Evolutionary conservation across 257 asterid species (phyloP).

Genomic region (Rhazya stricta): DNA sequence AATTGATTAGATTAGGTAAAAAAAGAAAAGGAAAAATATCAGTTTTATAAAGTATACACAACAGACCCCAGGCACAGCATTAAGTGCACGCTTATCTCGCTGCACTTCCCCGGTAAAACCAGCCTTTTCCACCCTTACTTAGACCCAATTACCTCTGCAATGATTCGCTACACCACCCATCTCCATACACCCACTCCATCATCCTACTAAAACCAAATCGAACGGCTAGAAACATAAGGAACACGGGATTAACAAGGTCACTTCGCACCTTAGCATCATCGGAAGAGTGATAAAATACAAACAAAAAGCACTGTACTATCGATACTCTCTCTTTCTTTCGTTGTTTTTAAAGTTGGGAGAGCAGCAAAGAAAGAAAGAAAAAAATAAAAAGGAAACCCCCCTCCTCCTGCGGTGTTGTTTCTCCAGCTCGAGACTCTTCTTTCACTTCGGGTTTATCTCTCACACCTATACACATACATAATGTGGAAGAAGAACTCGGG

Average conservation of each 20-base stretch:
- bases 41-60: too few species aligned
- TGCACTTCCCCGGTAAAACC: too few species aligned
- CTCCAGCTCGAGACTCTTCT: slow-evolving; percentile 14
- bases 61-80: too few species aligned
- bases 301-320: slow-evolving; percentile 11
- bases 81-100: too few species aligned
- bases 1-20: too few species aligned
- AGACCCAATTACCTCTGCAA: neutral
- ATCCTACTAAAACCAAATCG: neutral
- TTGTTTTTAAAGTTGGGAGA: slow-evolving; percentile 5
- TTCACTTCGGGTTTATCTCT: slow-evolving; percentile 9
- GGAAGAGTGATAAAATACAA: too few species aligned
- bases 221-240: neutral
- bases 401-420: neutral
- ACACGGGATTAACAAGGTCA: neutral
- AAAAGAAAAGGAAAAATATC: too few species aligned
- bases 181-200: neutral
- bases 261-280: neutral
- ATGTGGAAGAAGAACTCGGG: slow-evolving; percentile 12
- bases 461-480: slow-evolving; percentile 7
- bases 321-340: slow-evolving; percentile 1
- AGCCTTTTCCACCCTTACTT: too few species aligned
- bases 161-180: neutral
- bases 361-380: too few species aligned
- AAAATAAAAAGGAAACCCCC: neutral